Percentiles rank a stretch among this genome's conserved stretches.
phyloP scores from a whole-genome alignment of 768 basidiomycete species.

The Trametes gibbosa region DNA sequence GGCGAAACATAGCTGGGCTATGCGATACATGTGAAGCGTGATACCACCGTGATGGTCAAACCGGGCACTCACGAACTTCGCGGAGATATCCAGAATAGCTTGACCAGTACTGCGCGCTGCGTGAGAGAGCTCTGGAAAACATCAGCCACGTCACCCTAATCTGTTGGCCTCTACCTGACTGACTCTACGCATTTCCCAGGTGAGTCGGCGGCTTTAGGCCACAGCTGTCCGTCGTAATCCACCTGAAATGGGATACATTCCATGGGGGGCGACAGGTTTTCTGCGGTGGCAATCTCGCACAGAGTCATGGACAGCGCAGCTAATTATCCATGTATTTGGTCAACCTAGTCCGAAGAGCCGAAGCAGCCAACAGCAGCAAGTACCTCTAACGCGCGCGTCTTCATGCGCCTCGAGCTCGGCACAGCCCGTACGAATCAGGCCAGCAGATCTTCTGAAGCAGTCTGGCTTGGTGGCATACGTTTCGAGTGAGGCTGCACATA shows the following conservation, averaged over 20 bases:
- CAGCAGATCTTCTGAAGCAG: conserved; percentile 58
- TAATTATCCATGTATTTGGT: conserved; percentile 24
- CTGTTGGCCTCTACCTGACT: conserved; percentile 10
- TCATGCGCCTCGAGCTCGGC: conserved; percentile 58
- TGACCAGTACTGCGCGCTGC: conserved; percentile 83
- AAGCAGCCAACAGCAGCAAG: neutral
- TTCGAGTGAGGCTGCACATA: conserved; percentile 17
- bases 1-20: conserved; percentile 76
- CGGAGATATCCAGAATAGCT: conserved; percentile 83
- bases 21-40: neutral
- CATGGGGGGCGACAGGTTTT: conserved; percentile 61
- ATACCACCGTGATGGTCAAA: neutral
- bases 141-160: neutral
- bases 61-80: conserved; percentile 59
- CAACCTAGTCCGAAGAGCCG: neutral
- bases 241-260: conserved; percentile 46
- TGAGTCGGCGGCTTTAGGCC: neutral
- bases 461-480: conserved; percentile 44
- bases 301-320: conserved; percentile 77
- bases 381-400: conserved; percentile 59
- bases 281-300: conserved; percentile 75
- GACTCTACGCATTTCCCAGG: conserved; percentile 56
- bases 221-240: neutral
- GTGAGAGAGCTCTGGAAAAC: conserved; percentile 56
- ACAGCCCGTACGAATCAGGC: conserved; percentile 47